phyloP scores from a whole-genome alignment of 116 monocot genomes.

The Thalassia testudinum region DNA sequence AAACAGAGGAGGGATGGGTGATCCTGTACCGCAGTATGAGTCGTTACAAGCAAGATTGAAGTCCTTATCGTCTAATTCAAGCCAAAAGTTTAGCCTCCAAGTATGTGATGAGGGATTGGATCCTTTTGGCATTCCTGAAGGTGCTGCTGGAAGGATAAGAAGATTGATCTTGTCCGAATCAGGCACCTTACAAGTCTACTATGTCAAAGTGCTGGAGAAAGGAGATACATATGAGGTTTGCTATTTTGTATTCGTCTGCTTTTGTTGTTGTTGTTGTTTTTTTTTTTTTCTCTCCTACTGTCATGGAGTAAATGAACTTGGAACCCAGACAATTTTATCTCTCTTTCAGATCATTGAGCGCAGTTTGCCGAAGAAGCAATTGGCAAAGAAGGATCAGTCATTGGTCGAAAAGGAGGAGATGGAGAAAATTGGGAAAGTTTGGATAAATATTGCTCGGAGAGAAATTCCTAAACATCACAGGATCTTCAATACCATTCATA shows the following conservation, averaged over 20 bases:
- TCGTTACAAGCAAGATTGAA: slow-evolving; percentile 86
- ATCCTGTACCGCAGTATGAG: slow-evolving; percentile 66
- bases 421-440: slow-evolving; percentile 77
- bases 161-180: slow-evolving; percentile 72
- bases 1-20: slow-evolving; percentile 44
- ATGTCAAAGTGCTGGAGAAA: slow-evolving; percentile 87
- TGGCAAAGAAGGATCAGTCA: slow-evolving; percentile 78
- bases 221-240: slow-evolving; percentile 93
- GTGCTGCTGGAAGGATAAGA: slow-evolving; percentile 84
- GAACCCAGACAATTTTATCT: neutral
- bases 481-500: slow-evolving; percentile 46
- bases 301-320: neutral
- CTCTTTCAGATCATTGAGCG: slow-evolving; percentile 84
- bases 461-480: slow-evolving; percentile 82
- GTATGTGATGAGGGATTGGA: slow-evolving; percentile 51
- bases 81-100: slow-evolving; percentile 63
- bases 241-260: too few relatives aligned
- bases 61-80: slow-evolving; percentile 32
- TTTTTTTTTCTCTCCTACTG: neutral
- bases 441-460: slow-evolving; percentile 61
- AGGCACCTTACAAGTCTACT: slow-evolving; percentile 72
- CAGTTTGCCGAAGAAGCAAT: slow-evolving; percentile 80
- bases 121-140: slow-evolving; percentile 66
- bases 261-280: too few relatives aligned
- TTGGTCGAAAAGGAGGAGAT: slow-evolving; percentile 72